Evolutionary conservation across 2,329 filamentous ascomycete species (phyloP), one percentile per base, ranked within the genome.

Genomic region (Apiospora kogelbergensis): DNA sequence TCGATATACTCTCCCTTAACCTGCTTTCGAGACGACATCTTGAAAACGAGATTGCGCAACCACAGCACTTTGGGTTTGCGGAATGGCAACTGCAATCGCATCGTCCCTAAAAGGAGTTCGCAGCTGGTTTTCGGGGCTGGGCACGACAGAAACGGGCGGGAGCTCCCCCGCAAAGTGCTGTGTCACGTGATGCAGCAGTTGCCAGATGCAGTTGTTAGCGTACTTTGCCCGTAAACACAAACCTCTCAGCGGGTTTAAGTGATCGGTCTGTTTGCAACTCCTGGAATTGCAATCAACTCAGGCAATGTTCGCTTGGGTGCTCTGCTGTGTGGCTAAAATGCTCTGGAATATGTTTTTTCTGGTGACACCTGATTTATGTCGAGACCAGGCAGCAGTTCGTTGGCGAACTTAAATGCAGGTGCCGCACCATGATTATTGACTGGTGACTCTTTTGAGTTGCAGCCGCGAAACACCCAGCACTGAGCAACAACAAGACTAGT

Each of bases 1-100:
- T 98, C 95, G 72, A 99, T 98, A 79, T 98, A 98, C 81, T 98
- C 95, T 81, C 93, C 93, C 82, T 94, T 97, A 11, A 88, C 86
- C 66, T 90, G 85, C 78, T 95, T 92, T 75, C 91, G 89, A 72
- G 92, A 92, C 72, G 53, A 60, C 53, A 60, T 60, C 53, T 60
- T 60, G 53, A 30, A 37, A 33, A 60, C 53, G 10, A 60, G 30
- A n/a, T 60, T 60, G 30, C 53, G 53, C 30, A 60, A 37, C 53
- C 53, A 60, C 26, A 9, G 11, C 26, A 26, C 53, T 60, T 33
- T 37, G 53, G 30, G 53, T 37, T 60, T 60, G 53, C 53, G 53
- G 26, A 60, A 37, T 10, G 53, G 53, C 53, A 37, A 60, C n/a
- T 22, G 53, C 53, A 60, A 11, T 10, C 20, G 53, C 53, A 60